Evolutionary conservation across 345 rosid species (phyloP), one percentile per base, ranked within the genome.

Genomic region (Schrenkiella parvula): DNA sequence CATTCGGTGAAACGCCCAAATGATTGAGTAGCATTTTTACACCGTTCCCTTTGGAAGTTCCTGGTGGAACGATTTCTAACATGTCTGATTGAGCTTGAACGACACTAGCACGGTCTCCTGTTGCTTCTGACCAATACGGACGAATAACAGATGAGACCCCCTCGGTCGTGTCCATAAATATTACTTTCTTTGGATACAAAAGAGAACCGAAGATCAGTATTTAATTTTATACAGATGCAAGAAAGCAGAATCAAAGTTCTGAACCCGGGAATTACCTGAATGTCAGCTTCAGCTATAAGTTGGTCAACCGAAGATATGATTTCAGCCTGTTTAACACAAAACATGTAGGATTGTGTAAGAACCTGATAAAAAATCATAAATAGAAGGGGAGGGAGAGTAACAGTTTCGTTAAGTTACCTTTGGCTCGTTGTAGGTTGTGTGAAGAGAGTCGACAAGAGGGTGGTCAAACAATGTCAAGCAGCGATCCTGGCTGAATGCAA

Each of bases 41-140:
- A 71, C 98, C 89, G 22, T 74, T 82, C 4, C 98, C 99, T 79
- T 95, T 92, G 15, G 98, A 89, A 65, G 98, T 95, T 72, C 89
- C 87, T 1, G 74, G 82, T 29, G 97, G 97, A 3, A 95, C 88
- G 18, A 95, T 87, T 76, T 95, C 99, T 51, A 95, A 92, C 93
- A 88, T 92, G 79, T 90, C 91, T 14, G 89, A 87, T 46, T 85
- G 74, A 72, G 96, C 86, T 87, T 87, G 99, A 38, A 90, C 82
- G 23, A 92, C 87, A 64, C 25, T 83, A 48, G 96, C 98, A 37
- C 74, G 82, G 66, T 55, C 86, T 70, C 77, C 78, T n/a, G 83
- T 84, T 70, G 91, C 95, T 77, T 87, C 88, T 53, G 92, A 81
- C 97, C 98, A 95, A 72, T 87, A 86, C 7, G 98, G 98, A 48